Conservation (phyloP, 192 early-diverging fungal species). For the Phycomyces blakesleeanus region DNA sequence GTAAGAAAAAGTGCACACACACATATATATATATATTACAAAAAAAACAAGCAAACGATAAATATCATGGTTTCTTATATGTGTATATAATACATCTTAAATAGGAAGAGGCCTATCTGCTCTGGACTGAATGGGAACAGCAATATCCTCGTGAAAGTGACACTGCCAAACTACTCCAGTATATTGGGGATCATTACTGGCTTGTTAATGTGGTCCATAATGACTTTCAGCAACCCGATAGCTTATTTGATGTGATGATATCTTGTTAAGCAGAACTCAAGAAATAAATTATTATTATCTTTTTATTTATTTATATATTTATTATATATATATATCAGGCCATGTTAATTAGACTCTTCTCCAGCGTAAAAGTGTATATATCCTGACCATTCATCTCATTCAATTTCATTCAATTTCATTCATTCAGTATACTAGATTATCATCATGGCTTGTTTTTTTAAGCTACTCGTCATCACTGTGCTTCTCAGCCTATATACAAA, state of each 20-base stretch:
- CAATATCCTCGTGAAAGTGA: slow-evolving; percentile 59
- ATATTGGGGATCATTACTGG: slow-evolving; percentile 63
- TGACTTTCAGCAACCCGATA: slow-evolving; percentile 54
- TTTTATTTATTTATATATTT: not conserved
- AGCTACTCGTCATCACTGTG: not conserved
- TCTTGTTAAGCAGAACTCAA: not conserved
- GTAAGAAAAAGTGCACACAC: slow-evolving; percentile 14
- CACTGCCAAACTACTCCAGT: slow-evolving; percentile 56
- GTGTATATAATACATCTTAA: too few relatives aligned
- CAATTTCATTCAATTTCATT: too few relatives aligned
- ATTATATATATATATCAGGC: too few relatives aligned
- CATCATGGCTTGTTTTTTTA: not conserved
- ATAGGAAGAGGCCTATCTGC: slow-evolving; percentile 72
- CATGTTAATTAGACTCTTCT: too few relatives aligned
- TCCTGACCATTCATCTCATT: too few relatives aligned
- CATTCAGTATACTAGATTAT: not conserved
- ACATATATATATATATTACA: too few relatives aligned
- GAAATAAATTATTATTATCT: not conserved
- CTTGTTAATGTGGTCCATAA: slow-evolving; percentile 83
- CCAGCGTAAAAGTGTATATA: too few relatives aligned
- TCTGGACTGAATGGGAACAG: slow-evolving; percentile 77
- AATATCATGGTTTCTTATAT: too few relatives aligned
- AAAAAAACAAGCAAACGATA: too few relatives aligned
- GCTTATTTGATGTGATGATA: slow-evolving; percentile 46
- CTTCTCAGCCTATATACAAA: not conserved